These are phyloP conservation scores for Penicillium manginii DNA, from an alignment of 495 filamentous ascomycete species.

Conservation along the genomic window DNA sequence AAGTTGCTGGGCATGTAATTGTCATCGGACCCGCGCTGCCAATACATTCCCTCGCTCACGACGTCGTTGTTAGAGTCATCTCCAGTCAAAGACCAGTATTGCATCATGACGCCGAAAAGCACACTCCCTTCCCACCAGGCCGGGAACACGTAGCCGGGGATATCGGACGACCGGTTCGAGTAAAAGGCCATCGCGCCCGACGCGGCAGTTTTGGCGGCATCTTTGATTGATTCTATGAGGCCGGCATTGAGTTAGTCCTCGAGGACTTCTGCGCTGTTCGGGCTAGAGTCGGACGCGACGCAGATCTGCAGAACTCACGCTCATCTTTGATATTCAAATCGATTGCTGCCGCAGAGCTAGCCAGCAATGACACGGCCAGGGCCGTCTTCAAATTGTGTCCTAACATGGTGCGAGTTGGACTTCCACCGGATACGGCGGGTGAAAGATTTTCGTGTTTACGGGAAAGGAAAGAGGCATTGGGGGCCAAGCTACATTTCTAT, in stretches of 20 bases:
- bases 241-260: neutral
- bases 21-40: slow-evolving; percentile 60
- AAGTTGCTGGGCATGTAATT: slow-evolving; percentile 68
- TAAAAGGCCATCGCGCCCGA: slow-evolving; percentile 70
- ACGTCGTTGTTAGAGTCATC: slow-evolving; percentile 64
- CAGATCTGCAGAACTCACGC: neutral
- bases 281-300: neutral
- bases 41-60: slow-evolving; percentile 55
- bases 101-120: slow-evolving; percentile 68
- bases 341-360: neutral
- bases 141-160: slow-evolving; percentile 52
- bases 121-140: slow-evolving; percentile 74
- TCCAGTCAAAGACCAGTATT: slow-evolving; percentile 71
- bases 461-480: neutral
- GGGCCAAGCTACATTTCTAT: neutral
- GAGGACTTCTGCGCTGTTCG: no score
- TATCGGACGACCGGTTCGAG: slow-evolving; percentile 58
- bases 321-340: slow-evolving; percentile 3
- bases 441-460: neutral
- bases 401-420: neutral
- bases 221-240: slow-evolving; percentile 63
- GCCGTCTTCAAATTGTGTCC: neutral
- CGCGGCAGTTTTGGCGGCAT: slow-evolving; percentile 58
- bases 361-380: neutral
- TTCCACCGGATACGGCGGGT: neutral